phyloP scores from a whole-genome alignment of 164 flowering plant genomes.

The Tetrastigma voinierianum region DNA sequence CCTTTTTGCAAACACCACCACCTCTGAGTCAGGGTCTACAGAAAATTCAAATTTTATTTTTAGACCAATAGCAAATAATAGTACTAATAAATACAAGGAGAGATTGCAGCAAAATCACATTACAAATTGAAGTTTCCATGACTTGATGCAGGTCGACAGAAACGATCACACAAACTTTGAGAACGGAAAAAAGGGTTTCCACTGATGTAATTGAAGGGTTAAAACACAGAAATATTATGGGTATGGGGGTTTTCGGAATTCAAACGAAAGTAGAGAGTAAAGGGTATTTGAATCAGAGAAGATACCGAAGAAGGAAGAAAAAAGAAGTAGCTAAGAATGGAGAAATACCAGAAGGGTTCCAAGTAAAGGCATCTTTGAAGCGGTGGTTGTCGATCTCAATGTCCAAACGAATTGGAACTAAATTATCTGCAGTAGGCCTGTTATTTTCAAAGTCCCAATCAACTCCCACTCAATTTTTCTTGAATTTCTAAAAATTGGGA shows the following conservation, averaged over 20 bases:
- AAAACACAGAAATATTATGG: no score
- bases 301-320: neutral
- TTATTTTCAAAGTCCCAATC: neutral
- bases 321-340: neutral
- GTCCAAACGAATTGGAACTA: constrained; percentile 85
- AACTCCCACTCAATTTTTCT: no score
- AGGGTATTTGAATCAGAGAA: no score
- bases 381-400: constrained; percentile 79
- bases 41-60: neutral
- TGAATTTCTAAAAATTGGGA: neutral
- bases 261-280: neutral
- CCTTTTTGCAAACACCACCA: constrained; percentile 77
- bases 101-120: no score
- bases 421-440: constrained; percentile 85
- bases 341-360: constrained; percentile 78
- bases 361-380: constrained; percentile 75
- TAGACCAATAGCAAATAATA: no score
- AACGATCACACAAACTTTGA: no score
- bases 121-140: no score
- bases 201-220: no score
- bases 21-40: constrained; percentile 88
- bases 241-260: no score
- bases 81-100: no score
- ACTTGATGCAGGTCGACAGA: no score
- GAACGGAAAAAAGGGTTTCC: no score